Evolutionary conservation across 2,329 filamentous ascomycete species (phyloP).

Genomic region (Cladosporium sphaerospermum): DNA sequence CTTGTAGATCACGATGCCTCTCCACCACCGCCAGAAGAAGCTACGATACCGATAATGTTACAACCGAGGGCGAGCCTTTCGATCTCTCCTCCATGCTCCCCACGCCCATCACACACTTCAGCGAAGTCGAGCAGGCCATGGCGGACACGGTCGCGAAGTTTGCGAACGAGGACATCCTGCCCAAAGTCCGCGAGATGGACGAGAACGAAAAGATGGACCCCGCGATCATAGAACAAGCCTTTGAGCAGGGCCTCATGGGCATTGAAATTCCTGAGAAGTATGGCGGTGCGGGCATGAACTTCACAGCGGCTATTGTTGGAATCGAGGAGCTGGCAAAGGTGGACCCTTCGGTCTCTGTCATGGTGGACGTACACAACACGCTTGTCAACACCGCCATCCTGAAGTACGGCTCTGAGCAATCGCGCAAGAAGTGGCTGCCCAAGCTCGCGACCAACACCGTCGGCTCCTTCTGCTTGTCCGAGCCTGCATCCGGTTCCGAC

Average conservation of each 20-base stretch:
- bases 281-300: constrained; percentile 97
- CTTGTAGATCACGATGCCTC: constrained; percentile 23
- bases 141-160: constrained; percentile 86
- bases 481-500: constrained; percentile 74
- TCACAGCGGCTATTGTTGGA: constrained; percentile 88
- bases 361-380: constrained; percentile 98
- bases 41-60: constrained; percentile 28
- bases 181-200: constrained; percentile 94
- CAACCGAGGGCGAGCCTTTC: constrained; percentile 31
- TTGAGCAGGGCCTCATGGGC: constrained; percentile 96
- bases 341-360: constrained; percentile 88
- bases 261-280: constrained; percentile 97
- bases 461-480: constrained; percentile 37
- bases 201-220: constrained; percentile 94
- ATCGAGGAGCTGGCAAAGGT: constrained; percentile 95
- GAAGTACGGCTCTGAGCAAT: constrained; percentile 70
- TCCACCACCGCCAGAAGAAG: constrained; percentile 35
- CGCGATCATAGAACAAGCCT: constrained; percentile 78
- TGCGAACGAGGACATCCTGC: constrained; percentile 78
- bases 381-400: constrained; percentile 89
- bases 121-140: constrained; percentile 85
- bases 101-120: constrained; percentile 87
- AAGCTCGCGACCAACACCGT: constrained; percentile 83
- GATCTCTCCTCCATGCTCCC: constrained; percentile 74
- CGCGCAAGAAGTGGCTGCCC: constrained; percentile 86